Base-by-base conservation (phyloP, 2,329 filamentous ascomycete genomes). In the Chaetothyriales sp. region DNA sequence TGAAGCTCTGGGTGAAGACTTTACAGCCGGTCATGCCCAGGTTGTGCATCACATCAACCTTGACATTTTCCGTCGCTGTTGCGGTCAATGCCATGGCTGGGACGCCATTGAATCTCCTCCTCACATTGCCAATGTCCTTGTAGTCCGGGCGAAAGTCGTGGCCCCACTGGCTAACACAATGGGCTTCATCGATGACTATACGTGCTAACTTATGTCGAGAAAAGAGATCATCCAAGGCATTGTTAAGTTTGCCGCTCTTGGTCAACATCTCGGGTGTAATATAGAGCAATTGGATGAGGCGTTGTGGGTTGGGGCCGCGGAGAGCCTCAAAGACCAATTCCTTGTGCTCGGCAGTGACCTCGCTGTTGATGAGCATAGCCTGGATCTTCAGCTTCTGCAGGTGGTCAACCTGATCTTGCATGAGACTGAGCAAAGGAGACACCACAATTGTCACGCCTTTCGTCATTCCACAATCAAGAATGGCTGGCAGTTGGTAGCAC, bases 121-220 rank as follows among this genome's bases (percentile, higher is more conserved):
- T 78, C 44, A 95, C 72, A 52, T 80, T 75, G 25, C 89, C 87
- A 3, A 98, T 73, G 26, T 78, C 77, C 66, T 95, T 95, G 71
- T 98, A 98, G 64, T 96, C 90, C 0, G 89, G 90, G 45, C 93
- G 80, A 64, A 98, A 98, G 65, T 98, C 92, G 60, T 98, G 92
- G 0, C 92, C 92, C 92, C 92, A 98, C 71, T 98, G 89, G 66
- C 92, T 96, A 22, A 98, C 90, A 66, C 92, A 98, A 65, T 98
- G 92, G n/a, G 92, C 92, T 69, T 98, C 93, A 59, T 98, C 92
- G 55, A 98, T 94, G 49, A 98, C 92, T 47, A 98, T 79, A 22
- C 92, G 80, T 15, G 93, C 90, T 49, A 98, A 78, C 60, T 83
- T 85, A 2, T 75, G 72, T 48, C 79, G 79, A 12, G 68, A 66